Base-by-base conservation (phyloP, 805 yeast genomes). In the Candida namnaoensis region DNA sequence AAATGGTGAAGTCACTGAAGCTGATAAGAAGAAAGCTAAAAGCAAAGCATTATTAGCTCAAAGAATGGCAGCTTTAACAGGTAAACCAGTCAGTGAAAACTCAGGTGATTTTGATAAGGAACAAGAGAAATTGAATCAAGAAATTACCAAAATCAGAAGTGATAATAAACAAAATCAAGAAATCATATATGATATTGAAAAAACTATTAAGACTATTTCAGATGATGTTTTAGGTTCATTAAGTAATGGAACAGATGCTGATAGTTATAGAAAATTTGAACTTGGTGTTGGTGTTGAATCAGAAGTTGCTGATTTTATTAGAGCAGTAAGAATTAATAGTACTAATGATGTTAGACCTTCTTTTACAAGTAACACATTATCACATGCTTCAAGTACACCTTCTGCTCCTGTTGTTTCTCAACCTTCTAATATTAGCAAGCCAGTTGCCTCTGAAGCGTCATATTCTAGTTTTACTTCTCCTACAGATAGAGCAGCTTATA, bases 1-100 rank as follows among this genome's bases (percentile, higher is more conserved):
- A 34, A 78, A 82, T 54, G 97, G 97, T 10, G 78, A 78, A 47
- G 73, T 88, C 9, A 88, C 96, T 3, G 96, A 86, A 24, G 62
- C 75, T 7, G 97, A 90, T 56, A 74, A 84, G 44, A 74, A 83
- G 43, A 83, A 84, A 52, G 90, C 90, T 36, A 80, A 76, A 50
- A 79, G 87, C 36, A 82, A 84, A 56, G 90, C 90, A 34, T 63
- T 80, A 44, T 68, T 93, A 50, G 80, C 80, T 47, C 82, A 88
- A 32, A 75, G 95, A 47, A 88, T 91, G 95, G 95, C 96, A 23
- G 87, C 91, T 12, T 70, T 91, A 51, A 90, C 97, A 0, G 96
- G 96, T 1, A 82, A 80, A 52, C 68, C 77, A 12, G 65, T 70
- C 3, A 62, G 71, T 7, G 65, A 65, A 30, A 59, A 66, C 36